Base-by-base conservation (phyloP, 345 rosid species). In the Pseudoturritis turrita region DNA sequence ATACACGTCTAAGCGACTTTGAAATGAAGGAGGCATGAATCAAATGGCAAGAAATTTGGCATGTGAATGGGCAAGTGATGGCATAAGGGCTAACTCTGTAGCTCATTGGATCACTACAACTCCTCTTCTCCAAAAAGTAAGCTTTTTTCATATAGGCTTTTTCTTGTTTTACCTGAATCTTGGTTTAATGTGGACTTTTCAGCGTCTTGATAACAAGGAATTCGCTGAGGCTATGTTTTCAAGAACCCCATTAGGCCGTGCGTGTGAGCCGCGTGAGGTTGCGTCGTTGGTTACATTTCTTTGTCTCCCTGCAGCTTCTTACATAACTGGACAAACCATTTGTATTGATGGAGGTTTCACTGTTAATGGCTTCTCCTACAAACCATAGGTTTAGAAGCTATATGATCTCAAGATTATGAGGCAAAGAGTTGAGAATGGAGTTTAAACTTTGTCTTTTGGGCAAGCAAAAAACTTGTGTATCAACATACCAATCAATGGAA, bases 241-340 rank as follows among this genome's bases (percentile, higher is more conserved):
- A n/a, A 56, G 66, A 45, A 73, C 60, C 0, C 77, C 77, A 44
- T n/a, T 73, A 37, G 41, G 77, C 1, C 67, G 78, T 22, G 58
- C 45, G 2, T 59, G 72, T 45, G 72, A 74, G 21, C 65, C 65
- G n/a, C 15, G 28, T 9, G 66, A 74, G 51, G 78, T 74, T 15
- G 63, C 72, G 5, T 57, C 72, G 11, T 10, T 71, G 44, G 92
- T 84, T 45, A 86, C 89, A 17, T 87, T 86, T 75, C 86, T 89
- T 10, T 87, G 93, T 56, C 65, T 88, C 61, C 91, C 93, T 33
- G 89, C 88, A 62, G 83, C 96, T 33, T 85, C 92, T 33, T 84
- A 84, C 79, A 77, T 89, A 17, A 87, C 92, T 79, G 78, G 78
- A 19, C 72, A 74, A 51, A 66, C 61, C 14, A 74, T 74, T 47